Conservation (phyloP, 371 early-diverging fungal genomes). For the Syncephalastrum sp. region DNA sequence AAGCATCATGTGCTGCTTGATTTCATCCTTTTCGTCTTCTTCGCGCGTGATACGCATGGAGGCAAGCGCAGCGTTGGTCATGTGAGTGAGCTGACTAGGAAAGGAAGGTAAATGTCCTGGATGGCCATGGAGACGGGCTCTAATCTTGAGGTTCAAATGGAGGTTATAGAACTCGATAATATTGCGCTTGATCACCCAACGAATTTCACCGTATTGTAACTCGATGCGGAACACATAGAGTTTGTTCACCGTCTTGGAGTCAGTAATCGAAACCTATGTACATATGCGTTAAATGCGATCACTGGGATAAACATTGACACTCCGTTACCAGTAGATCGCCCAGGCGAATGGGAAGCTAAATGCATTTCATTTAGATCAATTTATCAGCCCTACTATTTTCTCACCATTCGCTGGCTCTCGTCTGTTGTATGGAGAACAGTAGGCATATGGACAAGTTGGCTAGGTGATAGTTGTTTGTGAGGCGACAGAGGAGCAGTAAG, state of each 20-base stretch:
- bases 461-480: too few relatives aligned
- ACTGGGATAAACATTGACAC: too few relatives aligned
- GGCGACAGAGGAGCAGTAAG: too few relatives aligned
- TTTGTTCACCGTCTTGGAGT: constrained; percentile 43
- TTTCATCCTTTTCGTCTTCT: constrained; percentile 29
- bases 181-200: constrained; percentile 71
- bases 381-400: too few relatives aligned
- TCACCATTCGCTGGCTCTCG: too few relatives aligned
- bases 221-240: constrained; percentile 60
- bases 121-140: constrained; percentile 13
- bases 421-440: too few relatives aligned
- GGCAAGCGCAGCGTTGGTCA: constrained; percentile 33
- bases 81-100: constrained; percentile 35
- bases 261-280: constrained; percentile 44
- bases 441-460: too few relatives aligned
- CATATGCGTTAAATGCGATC: neutral
- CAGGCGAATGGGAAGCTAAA: constrained; percentile 41
- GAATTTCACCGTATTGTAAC: constrained; percentile 77
- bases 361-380: neutral
- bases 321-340: constrained; percentile 28
- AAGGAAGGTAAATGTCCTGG: constrained; percentile 37
- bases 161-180: constrained; percentile 70
- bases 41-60: constrained; percentile 31
- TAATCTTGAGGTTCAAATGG: constrained; percentile 57
- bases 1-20: constrained; percentile 34